A percentile compares a stretch with the other conserved stretches of the same genome.
phyloP scores from a whole-genome alignment of 148 eudicot genomes.

The Amaranthus cruentus region DNA sequence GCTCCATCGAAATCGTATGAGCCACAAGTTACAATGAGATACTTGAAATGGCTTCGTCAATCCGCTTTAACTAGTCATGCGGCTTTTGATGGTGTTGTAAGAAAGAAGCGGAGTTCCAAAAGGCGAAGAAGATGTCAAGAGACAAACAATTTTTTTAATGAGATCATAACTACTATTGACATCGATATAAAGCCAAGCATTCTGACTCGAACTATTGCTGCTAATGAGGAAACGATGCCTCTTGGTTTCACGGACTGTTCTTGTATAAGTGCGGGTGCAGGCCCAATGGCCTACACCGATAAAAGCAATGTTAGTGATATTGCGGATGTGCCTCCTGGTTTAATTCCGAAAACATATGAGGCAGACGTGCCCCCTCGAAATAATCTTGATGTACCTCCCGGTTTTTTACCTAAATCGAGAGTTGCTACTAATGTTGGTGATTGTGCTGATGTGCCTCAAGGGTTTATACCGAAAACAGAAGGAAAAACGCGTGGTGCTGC shows the following conservation, averaged over 20 bases:
- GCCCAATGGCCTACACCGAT: not conserved
- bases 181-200: not conserved
- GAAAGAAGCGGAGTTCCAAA: constrained; percentile 12
- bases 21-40: constrained; percentile 27
- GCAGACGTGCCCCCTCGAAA: not conserved
- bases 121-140: constrained; percentile 1
- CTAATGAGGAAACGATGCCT: constrained; percentile 2
- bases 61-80: constrained; percentile 13
- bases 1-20: constrained; percentile 17
- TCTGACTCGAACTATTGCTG: not conserved
- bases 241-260: constrained; percentile 2
- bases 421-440: not conserved
- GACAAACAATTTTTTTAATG: not conserved
- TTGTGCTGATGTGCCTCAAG: constrained; percentile 7
- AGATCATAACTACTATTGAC: not conserved
- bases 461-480: not conserved
- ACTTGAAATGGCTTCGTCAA: constrained; percentile 29
- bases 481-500: not conserved
- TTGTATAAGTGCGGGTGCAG: not conserved
- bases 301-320: not conserved
- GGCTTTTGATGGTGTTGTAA: constrained; percentile 8
- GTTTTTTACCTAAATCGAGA: not conserved
- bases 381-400: constrained; percentile 13
- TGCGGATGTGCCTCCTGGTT: constrained; percentile 15
- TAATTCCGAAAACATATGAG: not conserved